These are phyloP conservation scores for Pholiota adiposa DNA, from an alignment of 1,284 basidiomycete species.

Conservation along the genomic window DNA sequence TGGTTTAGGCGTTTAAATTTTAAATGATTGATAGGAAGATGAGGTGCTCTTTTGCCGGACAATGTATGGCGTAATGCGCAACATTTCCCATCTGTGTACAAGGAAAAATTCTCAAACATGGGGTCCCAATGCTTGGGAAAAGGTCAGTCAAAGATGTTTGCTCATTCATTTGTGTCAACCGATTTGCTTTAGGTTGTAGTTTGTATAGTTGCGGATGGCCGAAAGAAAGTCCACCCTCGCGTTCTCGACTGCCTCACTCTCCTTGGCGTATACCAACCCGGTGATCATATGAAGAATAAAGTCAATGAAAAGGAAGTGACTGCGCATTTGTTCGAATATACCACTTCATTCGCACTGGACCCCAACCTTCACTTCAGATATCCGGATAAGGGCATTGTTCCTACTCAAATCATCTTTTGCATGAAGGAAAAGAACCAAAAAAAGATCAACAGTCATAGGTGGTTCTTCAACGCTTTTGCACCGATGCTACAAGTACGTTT, in stretches of 20 bases:
- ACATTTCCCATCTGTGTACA: conserved; percentile 89
- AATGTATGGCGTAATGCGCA: conserved; percentile 94
- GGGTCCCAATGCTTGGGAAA: conserved; percentile 97
- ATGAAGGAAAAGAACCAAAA: conserved; percentile 96
- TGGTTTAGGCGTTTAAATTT: not conserved
- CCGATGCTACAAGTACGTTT: conserved; percentile 66
- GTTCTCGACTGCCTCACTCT: conserved; percentile 91
- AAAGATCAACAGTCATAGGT: conserved; percentile 95
- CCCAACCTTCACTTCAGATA: conserved; percentile 92
- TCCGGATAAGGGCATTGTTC: conserved; percentile 94
- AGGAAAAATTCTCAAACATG: conserved; percentile 95
- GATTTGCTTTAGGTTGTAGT: conserved; percentile 75
- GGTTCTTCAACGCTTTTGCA: conserved; percentile 95
- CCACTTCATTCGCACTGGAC: conserved; percentile 89
- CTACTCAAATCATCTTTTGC: conserved; percentile 90
- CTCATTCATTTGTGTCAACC: not conserved
- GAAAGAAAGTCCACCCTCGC: conserved; percentile 90
- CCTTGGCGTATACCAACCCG: conserved; percentile 78
- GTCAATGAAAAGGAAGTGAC: conserved; percentile 89
- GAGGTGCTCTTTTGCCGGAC: conserved; percentile 94
- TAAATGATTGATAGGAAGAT: conserved; percentile 71
- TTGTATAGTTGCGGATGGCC: conserved; percentile 94
- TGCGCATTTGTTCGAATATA: conserved; percentile 96
- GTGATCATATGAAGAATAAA: conserved; percentile 87
- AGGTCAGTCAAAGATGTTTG: conserved; percentile 51